A percentile compares a stretch with the other conserved stretches of the same genome.
These are phyloP conservation scores for Aphanomyces invadans DNA, from an alignment of 352 stramenopile species.

Conservation along the genomic window DNA sequence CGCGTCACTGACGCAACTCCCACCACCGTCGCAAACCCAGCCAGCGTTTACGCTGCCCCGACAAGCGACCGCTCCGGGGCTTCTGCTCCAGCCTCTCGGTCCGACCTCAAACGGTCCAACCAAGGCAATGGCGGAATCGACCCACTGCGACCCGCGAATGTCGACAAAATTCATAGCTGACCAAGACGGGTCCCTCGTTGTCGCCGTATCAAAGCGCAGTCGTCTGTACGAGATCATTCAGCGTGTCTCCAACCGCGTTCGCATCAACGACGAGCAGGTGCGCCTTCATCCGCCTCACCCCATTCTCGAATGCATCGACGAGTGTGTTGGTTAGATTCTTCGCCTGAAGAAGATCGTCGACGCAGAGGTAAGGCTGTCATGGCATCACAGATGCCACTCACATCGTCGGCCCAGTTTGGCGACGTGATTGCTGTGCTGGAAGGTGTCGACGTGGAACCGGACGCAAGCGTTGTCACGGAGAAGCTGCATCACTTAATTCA, in stretches of 20 bases:
- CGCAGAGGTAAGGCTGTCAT: conserved; percentile 30
- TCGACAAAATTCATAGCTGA: conserved; percentile 21
- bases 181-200: conserved; percentile 9
- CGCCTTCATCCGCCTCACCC: neutral
- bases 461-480: conserved; percentile 29
- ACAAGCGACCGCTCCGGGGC: conserved; percentile 1
- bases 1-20: conserved; percentile 4
- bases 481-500: conserved; percentile 38
- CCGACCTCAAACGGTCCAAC: neutral
- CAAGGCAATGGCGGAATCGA: neutral
- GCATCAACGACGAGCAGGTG: conserved; percentile 48
- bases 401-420: conserved; percentile 27
- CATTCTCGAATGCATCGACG: neutral
- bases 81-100: neutral
- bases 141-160: neutral
- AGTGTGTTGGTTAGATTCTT: conserved; percentile 32
- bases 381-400: neutral
- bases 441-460: conserved; percentile 36
- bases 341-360: conserved; percentile 68
- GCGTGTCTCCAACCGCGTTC: conserved; percentile 37
- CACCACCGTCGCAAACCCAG: neutral
- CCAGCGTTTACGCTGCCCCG: neutral
- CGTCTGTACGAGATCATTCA: conserved; percentile 63
- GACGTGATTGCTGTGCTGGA: conserved; percentile 60
- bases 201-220: conserved; percentile 47